Conservation (phyloP, 306 rosid species). For the Begonia loranthoides region DNA sequence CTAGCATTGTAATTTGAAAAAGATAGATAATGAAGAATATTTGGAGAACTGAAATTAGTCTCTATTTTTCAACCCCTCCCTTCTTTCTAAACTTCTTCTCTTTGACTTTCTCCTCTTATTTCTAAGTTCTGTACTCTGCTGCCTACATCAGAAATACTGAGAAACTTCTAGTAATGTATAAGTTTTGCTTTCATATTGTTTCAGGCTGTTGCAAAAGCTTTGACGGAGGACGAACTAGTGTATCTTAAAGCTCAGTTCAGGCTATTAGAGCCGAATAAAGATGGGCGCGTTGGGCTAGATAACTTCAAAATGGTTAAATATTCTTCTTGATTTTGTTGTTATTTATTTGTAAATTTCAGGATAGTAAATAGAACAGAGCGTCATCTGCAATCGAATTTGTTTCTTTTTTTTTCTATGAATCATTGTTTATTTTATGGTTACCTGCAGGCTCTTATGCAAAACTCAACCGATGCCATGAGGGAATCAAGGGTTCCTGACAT, state of each 20-base stretch:
- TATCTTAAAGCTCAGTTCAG: conserved; percentile 70
- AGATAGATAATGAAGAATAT: too few species aligned
- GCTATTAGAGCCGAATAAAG: conserved; percentile 59
- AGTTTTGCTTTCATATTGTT: background rate
- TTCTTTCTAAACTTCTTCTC: too few species aligned
- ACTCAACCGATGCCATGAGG: conserved; percentile 87
- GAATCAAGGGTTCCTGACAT: conserved; percentile 65
- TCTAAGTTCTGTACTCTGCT: too few species aligned
- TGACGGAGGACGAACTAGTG: conserved; percentile 66
- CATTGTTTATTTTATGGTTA: conserved; percentile 6
- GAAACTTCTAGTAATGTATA: too few species aligned
- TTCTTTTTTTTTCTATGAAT: background rate
- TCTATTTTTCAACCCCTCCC: too few species aligned
- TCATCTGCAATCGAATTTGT: too few species aligned
- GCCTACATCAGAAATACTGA: too few species aligned
- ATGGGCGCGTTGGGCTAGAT: conserved; percentile 51
- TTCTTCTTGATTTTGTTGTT: conserved; percentile 6
- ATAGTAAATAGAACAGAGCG: background rate
- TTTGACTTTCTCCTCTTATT: too few species aligned
- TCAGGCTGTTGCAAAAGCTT: conserved; percentile 85
- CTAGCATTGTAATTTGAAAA: too few species aligned
- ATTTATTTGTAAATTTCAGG: conserved; percentile 6
- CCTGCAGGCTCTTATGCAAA: conserved; percentile 72
- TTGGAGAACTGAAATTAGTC: too few species aligned
- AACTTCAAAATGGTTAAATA: conserved; percentile 72